A percentile compares a stretch with the other conserved stretches of the same genome.
Evolutionary conservation across 2,329 filamentous ascomycete genomes (phyloP).

Genomic region (Bretziella fagacearum): DNA sequence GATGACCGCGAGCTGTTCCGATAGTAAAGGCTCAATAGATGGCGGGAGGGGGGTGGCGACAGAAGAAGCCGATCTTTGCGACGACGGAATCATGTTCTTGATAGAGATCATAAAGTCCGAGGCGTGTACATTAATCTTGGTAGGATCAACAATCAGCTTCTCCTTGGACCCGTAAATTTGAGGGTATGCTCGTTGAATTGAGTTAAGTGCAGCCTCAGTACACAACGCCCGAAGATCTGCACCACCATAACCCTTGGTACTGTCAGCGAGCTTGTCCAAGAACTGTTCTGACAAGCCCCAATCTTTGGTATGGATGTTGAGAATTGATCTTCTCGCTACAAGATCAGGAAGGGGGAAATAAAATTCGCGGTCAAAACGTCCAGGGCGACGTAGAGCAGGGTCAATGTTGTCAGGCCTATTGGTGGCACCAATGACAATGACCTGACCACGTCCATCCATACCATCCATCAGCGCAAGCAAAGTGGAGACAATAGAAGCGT

Average conservation of each 20-base stretch:
- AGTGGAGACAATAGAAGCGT: conserved; percentile 92
- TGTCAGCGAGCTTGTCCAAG: conserved; percentile 66
- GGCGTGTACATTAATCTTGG: conserved; percentile 68
- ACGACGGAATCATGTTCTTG: conserved; percentile 91
- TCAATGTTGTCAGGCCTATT: conserved; percentile 95
- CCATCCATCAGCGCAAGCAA: conserved; percentile 91
- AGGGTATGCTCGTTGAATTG: conserved; percentile 86
- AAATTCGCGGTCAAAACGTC: conserved; percentile 92
- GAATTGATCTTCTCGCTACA: conserved; percentile 64
- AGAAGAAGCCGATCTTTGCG: conserved; percentile 73
- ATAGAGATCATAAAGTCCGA: conserved; percentile 96
- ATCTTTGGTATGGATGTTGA: conserved; percentile 87
- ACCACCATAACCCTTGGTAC: conserved; percentile 93
- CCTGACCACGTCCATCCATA: conserved; percentile 95
- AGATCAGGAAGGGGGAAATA: conserved; percentile 87
- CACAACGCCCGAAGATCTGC: conserved; percentile 86
- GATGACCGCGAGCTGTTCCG: conserved; percentile 53
- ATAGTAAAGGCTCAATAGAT: conserved; percentile 64
- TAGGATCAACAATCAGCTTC: conserved; percentile 75
- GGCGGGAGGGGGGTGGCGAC: conserved; percentile 67
- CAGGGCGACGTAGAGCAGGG: conserved; percentile 81
- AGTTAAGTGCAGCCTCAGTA: conserved; percentile 88
- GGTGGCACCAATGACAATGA: conserved; percentile 97
- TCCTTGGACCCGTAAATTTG: conserved; percentile 87
- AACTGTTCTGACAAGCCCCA: conserved; percentile 72